Percentiles rank a stretch among this genome's conserved stretches.
phyloP scores from a whole-genome alignment of 78 protist species.

The Trichosphaerium sp. region DNA sequence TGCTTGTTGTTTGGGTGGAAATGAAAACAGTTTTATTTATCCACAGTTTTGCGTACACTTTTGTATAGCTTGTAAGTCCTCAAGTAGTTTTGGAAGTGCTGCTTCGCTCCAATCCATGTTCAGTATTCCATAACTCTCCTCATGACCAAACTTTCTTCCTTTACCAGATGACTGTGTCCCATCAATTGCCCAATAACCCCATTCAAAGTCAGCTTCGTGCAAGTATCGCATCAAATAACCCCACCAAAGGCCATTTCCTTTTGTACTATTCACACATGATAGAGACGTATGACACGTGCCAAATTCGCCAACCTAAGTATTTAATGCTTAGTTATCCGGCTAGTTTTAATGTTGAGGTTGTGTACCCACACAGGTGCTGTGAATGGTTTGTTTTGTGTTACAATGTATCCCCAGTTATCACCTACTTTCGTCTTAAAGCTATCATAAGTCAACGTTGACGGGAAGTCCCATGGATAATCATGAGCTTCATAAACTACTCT shows the following conservation, averaged over 20 bases:
- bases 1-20: too few species aligned
- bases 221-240: not conserved
- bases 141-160: not conserved
- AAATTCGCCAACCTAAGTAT: not conserved
- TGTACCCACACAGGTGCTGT: too few species aligned
- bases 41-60: not conserved
- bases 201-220: not conserved
- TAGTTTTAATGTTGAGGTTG: too few species aligned
- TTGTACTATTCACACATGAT: not conserved
- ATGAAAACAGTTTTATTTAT: too few species aligned
- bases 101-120: not conserved
- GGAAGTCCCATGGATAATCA: not conserved
- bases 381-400: too few species aligned
- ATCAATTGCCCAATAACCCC: slow-evolving; percentile 1
- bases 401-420: too few species aligned
- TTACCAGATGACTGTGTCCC: not conserved
- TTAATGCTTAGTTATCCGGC: too few species aligned
- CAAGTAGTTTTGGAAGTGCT: not conserved
- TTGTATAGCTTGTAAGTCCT: not conserved
- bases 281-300: not conserved
- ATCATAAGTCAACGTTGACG: not conserved
- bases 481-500: not conserved
- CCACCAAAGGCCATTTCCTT: not conserved
- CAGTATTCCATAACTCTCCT: not conserved
- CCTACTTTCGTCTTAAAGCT: too few species aligned